Evolutionary conservation across 2,329 filamentous ascomycete species (phyloP).

Genomic region (Ceratocystis papillata): DNA sequence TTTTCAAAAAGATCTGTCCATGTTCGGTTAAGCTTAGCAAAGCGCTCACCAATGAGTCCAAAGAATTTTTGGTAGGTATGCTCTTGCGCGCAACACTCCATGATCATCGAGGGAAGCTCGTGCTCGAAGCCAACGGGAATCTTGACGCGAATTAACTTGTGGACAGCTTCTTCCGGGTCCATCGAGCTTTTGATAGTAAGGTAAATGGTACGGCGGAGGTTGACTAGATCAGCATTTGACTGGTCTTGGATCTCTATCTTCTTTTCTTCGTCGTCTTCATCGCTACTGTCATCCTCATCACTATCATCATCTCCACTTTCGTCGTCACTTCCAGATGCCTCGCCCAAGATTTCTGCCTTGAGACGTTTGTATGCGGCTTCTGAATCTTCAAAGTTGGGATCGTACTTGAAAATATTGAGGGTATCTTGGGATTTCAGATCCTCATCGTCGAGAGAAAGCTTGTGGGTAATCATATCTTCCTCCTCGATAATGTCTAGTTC

Average conservation of each 20-base stretch:
- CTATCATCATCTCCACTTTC: conserved; percentile 49
- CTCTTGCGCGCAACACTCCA: conserved; percentile 94
- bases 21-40: conserved; percentile 88
- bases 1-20: conserved; percentile 92
- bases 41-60: conserved; percentile 83
- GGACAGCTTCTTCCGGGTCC: conserved; percentile 90
- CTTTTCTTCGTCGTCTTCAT: conserved; percentile 65
- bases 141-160: conserved; percentile 92
- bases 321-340: conserved; percentile 75
- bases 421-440: conserved; percentile 75
- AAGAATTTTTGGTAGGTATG: conserved; percentile 97
- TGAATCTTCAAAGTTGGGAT: conserved; percentile 78
- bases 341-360: conserved; percentile 87
- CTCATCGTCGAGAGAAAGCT: conserved; percentile 62
- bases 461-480: conserved; percentile 94
- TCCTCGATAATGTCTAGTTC: conserved; percentile 94
- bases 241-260: conserved; percentile 95
- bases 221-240: conserved; percentile 90
- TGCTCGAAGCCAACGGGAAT: conserved; percentile 76
- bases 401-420: conserved; percentile 92
- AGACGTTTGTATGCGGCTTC: conserved; percentile 83
- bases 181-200: conserved; percentile 95
- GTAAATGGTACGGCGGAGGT: conserved; percentile 87
- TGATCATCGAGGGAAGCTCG: conserved; percentile 90
- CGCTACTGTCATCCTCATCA: conserved; percentile 56